Percentiles rank a stretch among this genome's conserved stretches.
phyloP scores from a whole-genome alignment of 129 eudicot genomes.

The Calendula officinalis region DNA sequence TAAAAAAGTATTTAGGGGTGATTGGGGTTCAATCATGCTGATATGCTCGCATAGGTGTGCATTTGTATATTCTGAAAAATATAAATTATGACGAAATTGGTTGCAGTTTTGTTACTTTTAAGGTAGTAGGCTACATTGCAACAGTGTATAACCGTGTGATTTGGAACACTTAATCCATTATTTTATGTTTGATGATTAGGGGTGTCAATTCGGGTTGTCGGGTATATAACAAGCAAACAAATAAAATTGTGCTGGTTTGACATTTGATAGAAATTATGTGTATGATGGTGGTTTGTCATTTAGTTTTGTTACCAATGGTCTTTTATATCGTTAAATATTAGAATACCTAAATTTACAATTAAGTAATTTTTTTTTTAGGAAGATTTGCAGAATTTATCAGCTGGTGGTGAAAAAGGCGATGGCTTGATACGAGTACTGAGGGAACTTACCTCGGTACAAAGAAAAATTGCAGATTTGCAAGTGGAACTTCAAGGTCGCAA shows the following conservation, averaged over 20 bases:
- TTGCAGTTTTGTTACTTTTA: too few relatives aligned
- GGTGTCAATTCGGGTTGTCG: too few relatives aligned
- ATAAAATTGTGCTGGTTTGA: background rate
- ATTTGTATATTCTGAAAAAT: background rate
- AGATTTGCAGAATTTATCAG: slow-evolving; percentile 55
- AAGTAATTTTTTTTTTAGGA: slow-evolving; percentile 43
- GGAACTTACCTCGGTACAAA: slow-evolving; percentile 84
- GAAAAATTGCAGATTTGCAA: slow-evolving; percentile 88
- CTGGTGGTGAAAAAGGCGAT: slow-evolving; percentile 71
- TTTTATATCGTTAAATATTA: background rate
- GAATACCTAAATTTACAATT: slow-evolving; percentile 1
- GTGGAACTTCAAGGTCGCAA: slow-evolving; percentile 97
- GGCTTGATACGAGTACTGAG: slow-evolving; percentile 79
- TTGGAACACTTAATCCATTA: too few relatives aligned
- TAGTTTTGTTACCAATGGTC: background rate
- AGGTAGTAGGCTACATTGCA: too few relatives aligned
- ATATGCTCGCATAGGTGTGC: background rate
- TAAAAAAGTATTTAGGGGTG: background rate
- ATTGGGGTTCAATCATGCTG: background rate
- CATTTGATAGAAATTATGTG: background rate
- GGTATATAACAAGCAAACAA: background rate
- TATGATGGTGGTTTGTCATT: background rate
- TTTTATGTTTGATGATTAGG: background rate
- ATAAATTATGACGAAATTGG: too few relatives aligned
- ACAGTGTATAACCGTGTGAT: too few relatives aligned